phyloP scores from a whole-genome alignment of 2,329 filamentous ascomycete species.

The Aspergillus floridensis region DNA sequence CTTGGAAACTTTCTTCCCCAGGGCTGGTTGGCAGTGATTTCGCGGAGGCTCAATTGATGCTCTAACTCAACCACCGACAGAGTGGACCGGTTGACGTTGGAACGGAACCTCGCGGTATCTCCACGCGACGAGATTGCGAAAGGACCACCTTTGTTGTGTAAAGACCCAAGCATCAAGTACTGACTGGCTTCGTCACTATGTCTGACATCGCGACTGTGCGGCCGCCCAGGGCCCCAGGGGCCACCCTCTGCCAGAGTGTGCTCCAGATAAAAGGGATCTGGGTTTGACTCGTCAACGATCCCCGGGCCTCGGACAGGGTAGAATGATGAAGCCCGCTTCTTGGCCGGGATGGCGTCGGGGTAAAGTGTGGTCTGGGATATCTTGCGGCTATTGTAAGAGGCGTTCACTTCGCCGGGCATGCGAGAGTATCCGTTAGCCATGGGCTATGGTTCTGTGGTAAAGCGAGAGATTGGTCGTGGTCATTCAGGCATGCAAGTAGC shows the following conservation, averaged over 20 bases:
- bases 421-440: constrained; percentile 38
- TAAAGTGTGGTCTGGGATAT: constrained; percentile 32
- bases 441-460: constrained; percentile 29
- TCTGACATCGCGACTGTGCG: constrained; percentile 32
- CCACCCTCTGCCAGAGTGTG: constrained; percentile 30
- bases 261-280: constrained; percentile 42
- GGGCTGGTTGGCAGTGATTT: constrained; percentile 23
- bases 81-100: constrained; percentile 28
- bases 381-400: constrained; percentile 30
- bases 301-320: constrained; percentile 26
- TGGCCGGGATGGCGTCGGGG: constrained; percentile 28
- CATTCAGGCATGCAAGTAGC: constrained; percentile 7
- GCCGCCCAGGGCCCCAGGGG: constrained; percentile 25
- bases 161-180: constrained; percentile 32
- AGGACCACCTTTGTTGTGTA: constrained; percentile 21
- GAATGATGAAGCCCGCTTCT: constrained; percentile 33
- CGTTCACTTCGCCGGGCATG: constrained; percentile 35
- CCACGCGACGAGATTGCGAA: constrained; percentile 12
- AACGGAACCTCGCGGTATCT: constrained; percentile 13
- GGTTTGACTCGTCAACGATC: constrained; percentile 34
- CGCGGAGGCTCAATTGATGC: constrained; percentile 29
- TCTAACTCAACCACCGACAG: constrained; percentile 33
- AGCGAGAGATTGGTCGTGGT: constrained; percentile 1
- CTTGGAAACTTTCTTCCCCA: constrained; percentile 24
- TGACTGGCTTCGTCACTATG: constrained; percentile 29